Base-by-base conservation (phyloP, 495 filamentous ascomycete genomes). In the Filosporella fistucella region DNA sequence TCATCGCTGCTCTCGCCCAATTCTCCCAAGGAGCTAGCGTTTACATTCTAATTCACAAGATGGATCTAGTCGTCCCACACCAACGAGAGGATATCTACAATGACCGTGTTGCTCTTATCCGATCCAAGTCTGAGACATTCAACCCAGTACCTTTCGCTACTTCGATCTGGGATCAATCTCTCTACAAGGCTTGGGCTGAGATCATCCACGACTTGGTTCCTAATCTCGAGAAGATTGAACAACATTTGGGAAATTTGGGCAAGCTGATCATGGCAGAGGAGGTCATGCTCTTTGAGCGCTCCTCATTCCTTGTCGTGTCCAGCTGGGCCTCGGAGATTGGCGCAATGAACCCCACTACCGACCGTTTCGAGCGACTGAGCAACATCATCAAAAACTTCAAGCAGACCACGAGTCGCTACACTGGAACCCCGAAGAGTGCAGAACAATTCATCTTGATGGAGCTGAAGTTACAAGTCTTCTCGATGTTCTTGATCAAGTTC, bases 351-450 rank as follows among this genome's bases (percentile, higher is more conserved):
- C 91, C 94, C 5, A 89, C 82, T 47, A 81, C 82, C 34, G 93
- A 97, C 67, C 86, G 93, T 11, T 91, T 94, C 59, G 93, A 98
- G 70, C 85, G 91, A 50, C 82, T 98, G 46, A 86, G 80, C 40
- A 97, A 95, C 62, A 96, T 98, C 61, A 85, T 98, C 63, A 98
- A 98, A 65, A 88, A 88, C 30, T 96, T 95, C 68, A 97, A 97
- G 68, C 90, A 96, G 61, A 73, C 67, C 40, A 75, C 74, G 32
- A 69, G 66, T 35, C 65, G 68, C 38, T 73, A 68, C 50, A 72
- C 72, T 14, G 70, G 71, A 32, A 74, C 69, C 14, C 74, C 70
- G 24, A 71, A 74, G 39, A 77, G 76, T 46, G 70, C 75, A 10
- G 75, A 80, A 65, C 76, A 78, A 58, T 77, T 78, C 43, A 64